Conservation (phyloP, 164 flowering plant species). For the Hamamelis virginiana region DNA sequence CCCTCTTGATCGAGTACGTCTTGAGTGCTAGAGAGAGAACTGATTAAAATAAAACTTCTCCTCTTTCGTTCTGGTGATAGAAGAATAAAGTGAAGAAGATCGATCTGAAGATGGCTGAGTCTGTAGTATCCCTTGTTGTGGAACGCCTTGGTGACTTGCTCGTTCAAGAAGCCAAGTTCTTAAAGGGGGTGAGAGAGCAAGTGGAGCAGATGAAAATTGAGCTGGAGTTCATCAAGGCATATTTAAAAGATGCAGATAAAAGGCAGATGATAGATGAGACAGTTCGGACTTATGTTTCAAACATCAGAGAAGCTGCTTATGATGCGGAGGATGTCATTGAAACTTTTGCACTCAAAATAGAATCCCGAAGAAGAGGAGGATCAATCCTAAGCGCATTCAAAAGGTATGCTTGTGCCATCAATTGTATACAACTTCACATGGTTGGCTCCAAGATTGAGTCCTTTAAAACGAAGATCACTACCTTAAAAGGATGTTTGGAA, state of each 20-base stretch:
- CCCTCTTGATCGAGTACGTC: too few species aligned
- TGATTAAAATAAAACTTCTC: too few species aligned
- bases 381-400: not conserved
- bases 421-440: not conserved
- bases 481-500: not conserved
- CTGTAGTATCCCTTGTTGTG: not conserved
- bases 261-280: conserved; percentile 12
- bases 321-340: conserved; percentile 35
- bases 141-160: conserved; percentile 8
- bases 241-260: conserved; percentile 27
- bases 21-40: too few species aligned
- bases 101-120: conserved; percentile 23
- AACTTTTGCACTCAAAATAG: conserved; percentile 6
- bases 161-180: conserved; percentile 6
- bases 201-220: conserved; percentile 14
- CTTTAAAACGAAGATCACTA: conserved; percentile 7
- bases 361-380: not conserved
- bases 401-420: not conserved
- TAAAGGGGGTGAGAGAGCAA: not conserved
- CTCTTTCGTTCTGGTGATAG: too few species aligned
- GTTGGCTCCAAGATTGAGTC: conserved; percentile 10
- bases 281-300: conserved; percentile 22
- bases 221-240: conserved; percentile 17
- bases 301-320: conserved; percentile 27
- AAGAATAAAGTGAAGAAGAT: too few species aligned